phyloP scores from a whole-genome alignment of 2,329 filamentous ascomycete genomes.

The Penicillium paneum region DNA sequence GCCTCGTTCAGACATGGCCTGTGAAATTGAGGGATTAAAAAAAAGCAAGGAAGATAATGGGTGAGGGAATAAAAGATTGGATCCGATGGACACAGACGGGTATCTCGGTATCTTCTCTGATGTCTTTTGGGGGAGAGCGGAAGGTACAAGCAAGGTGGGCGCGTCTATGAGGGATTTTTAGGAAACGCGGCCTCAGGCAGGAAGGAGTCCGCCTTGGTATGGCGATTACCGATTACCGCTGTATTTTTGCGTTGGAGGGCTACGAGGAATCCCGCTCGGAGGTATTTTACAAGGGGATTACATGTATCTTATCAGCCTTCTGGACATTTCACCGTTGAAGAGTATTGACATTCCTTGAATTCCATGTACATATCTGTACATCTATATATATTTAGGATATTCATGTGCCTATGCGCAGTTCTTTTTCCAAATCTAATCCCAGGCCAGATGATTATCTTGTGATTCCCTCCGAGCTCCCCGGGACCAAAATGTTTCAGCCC shows the following conservation, averaged over 20 bases:
- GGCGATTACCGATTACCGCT: slow-evolving; percentile 1
- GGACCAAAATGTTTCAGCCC: slow-evolving; percentile 5
- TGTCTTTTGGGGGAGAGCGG: slow-evolving; percentile 10
- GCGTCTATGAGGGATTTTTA: slow-evolving; percentile 26
- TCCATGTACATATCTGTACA: background rate
- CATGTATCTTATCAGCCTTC: background rate
- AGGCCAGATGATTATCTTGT: background rate
- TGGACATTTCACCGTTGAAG: background rate
- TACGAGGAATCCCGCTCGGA: slow-evolving; percentile 5
- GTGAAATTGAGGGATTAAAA: slow-evolving; percentile 49
- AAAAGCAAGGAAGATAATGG: slow-evolving; percentile 4
- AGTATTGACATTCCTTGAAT: background rate
- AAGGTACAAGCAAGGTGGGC: slow-evolving; percentile 10
- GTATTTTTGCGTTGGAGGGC: background rate
- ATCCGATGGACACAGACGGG: background rate
- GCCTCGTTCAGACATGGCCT: slow-evolving; percentile 45
- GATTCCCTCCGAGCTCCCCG: slow-evolving; percentile 1
- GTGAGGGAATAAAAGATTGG: slow-evolving; percentile 6
- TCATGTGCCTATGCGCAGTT: background rate
- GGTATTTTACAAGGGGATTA: slow-evolving; percentile 1
- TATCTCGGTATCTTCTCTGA: background rate
- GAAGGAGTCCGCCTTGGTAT: slow-evolving; percentile 4
- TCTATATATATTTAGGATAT: background rate
- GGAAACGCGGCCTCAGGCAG: background rate
- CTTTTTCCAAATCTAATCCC: no score